These are phyloP conservation scores for Penicillium coffeae DNA, from an alignment of 495 filamentous ascomycete genomes.

Conservation along the genomic window DNA sequence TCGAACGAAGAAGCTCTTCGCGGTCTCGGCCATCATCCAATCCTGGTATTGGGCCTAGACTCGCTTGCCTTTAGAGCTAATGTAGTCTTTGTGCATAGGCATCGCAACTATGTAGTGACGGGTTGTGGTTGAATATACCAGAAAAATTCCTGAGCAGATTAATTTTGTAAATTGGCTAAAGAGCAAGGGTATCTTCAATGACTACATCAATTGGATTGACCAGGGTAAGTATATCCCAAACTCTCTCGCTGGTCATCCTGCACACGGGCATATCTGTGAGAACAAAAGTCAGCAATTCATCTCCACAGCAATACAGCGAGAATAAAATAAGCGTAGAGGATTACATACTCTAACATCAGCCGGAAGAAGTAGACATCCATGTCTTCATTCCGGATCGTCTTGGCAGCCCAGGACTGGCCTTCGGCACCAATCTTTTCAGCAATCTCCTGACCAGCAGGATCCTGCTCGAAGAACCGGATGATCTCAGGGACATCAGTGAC, in stretches of 20 bases:
- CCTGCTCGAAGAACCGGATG: slow-evolving; percentile 36
- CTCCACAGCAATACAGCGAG: too few relatives aligned
- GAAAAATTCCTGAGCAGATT: too few relatives aligned
- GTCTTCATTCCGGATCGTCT: slow-evolving; percentile 35
- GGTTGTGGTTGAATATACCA: too few relatives aligned
- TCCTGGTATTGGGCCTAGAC: too few relatives aligned
- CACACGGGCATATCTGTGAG: not conserved
- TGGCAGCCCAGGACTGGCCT: slow-evolving; percentile 37
- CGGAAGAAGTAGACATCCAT: slow-evolving; percentile 38
- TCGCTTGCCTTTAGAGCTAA: too few relatives aligned
- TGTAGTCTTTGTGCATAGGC: too few relatives aligned
- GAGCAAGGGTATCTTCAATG: not conserved
- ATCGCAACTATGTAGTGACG: too few relatives aligned
- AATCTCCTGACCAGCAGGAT: slow-evolving; percentile 22
- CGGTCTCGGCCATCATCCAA: too few relatives aligned
- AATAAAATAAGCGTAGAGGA: too few relatives aligned
- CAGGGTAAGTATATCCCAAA: not conserved
- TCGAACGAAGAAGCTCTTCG: too few relatives aligned
- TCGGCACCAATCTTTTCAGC: slow-evolving; percentile 37
- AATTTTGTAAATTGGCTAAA: too few relatives aligned
- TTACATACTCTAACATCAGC: slow-evolving; percentile 20
- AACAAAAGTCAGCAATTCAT: not conserved
- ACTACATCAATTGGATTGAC: not conserved
- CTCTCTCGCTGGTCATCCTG: not conserved
- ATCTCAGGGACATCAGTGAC: slow-evolving; percentile 45